Base-by-base conservation (phyloP, 768 basidiomycete genomes). In the Lactifluus hygrophoroides region DNA sequence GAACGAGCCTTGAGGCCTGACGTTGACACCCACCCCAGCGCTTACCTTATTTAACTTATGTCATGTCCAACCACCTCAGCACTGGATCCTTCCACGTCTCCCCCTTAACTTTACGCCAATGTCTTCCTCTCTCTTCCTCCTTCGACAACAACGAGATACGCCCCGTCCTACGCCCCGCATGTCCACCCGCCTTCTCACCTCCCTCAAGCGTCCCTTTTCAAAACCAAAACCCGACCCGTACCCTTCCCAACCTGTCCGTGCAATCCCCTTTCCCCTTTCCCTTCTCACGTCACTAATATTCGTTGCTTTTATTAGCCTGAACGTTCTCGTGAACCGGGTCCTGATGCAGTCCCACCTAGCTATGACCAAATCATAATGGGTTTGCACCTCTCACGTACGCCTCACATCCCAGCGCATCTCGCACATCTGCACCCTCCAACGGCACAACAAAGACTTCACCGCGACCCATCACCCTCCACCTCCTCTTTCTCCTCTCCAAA, bases 311-410 rank as follows among this genome's bases (percentile, higher is more conserved):
- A n/a, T n/a, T 5, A 59, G 58, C 19, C 46, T 19, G 53, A 76
- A 57, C 74, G 70, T 62, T 69, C 72, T 51, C 77, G 72, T 58
- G 66, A 72, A 59, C 68, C 67, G 48, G 74, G 77, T 60, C 69
- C 77, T 28, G 62, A 75, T 27, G 57, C 73, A 25, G 67, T 73
- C 21, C 81, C 79, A 16, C 86, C 86, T 1, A 84, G 82, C 47
- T 77, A 87, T 40, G 82, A 85, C 65, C 86, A 89, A 71, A 89
- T 89, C 60, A 83, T 85, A 14, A 88, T 89, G 86, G 87, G 87
- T 19, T 76, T 89, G 23, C 87, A 89, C 69, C 73, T 85, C 30
- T 88, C 87, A 6, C 81, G 84, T 37, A 89, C 87, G 1, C 87
- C 87, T 3, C 86, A 88, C 67, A 71, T 88, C 28, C 78, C 82